Evolutionary conservation across 176 grass and related monocot genomes (phyloP).

Genomic region (Carex parvula): DNA sequence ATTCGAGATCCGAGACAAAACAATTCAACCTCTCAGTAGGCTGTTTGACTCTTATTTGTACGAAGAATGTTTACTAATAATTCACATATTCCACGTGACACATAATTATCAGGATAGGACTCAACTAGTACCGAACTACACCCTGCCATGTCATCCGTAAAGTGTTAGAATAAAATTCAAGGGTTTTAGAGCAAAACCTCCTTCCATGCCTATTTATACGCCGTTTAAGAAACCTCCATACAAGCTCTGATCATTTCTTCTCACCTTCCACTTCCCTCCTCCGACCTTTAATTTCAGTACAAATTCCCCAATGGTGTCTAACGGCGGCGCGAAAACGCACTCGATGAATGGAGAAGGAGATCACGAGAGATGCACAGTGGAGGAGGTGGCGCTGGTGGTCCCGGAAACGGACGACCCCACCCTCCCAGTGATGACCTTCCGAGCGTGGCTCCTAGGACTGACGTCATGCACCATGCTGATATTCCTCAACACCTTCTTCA

Average conservation of each 20-base stretch:
- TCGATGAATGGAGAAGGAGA: not conserved
- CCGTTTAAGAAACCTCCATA: not conserved
- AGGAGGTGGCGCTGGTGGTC: slow-evolving; percentile 78
- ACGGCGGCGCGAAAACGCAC: slow-evolving; percentile 11
- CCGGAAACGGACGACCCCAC: slow-evolving; percentile 57
- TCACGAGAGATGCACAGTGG: slow-evolving; percentile 52
- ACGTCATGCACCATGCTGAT: slow-evolving; percentile 57
- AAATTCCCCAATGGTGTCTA: slow-evolving; percentile 31
- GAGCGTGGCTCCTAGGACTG: slow-evolving; percentile 77
- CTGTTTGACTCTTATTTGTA: not conserved
- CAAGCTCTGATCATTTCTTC: not conserved
- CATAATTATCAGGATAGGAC: not conserved
- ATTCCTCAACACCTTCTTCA: slow-evolving; percentile 98
- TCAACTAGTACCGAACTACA: not conserved
- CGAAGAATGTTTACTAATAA: not conserved
- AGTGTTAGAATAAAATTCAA: not conserved
- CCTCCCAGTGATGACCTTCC: slow-evolving; percentile 91
- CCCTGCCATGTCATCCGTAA: not conserved
- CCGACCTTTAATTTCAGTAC: not conserved
- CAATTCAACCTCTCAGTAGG: not conserved
- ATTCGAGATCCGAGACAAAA: not conserved
- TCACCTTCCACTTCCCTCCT: not conserved
- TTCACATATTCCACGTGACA: not conserved
- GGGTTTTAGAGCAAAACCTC: not conserved
- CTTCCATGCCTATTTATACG: not conserved